Evolutionary conservation across 2,329 filamentous ascomycete species (phyloP), one percentile per base, ranked within the genome.

Genomic region (Colletotrichum destructivum): DNA sequence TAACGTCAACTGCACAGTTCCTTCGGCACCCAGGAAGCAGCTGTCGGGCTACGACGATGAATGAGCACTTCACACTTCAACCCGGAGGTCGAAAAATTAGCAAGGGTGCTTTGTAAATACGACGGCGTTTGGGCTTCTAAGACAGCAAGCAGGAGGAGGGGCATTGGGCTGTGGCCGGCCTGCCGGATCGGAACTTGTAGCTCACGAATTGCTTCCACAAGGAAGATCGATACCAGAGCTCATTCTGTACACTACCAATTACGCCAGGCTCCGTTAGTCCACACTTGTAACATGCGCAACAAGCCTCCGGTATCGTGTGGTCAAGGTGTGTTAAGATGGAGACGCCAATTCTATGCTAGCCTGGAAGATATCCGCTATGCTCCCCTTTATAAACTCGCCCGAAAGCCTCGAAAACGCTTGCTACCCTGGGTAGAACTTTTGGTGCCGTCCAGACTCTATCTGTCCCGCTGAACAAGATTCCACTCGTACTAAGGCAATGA

Each of bases 21-120:
- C 90, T 16, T 76, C 84, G 15, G 88, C 87, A 12, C 88, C 89
- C 61, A 86, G 90, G 78, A 91, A 91, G 84, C 84, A 85, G 74
- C 76, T 92, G 74, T 86, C 82, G 55, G 90, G 89, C 71, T 92
- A 90, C 80, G 90, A 90, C 77, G 90, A 92, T 77, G 85, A 86
- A 73, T 81, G 78, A 78, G 73, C 42, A 38, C 15, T 15, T 51
- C 15, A 12, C 23, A 31, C 15, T 26, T 16, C 40, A 18, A 57
- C 42, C 44, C 18, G 18, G 35, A 51, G 55, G 38, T 47, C 46
- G 52, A 65, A 55, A 38, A 49, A 13, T 9, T 21, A 46, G 44
- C n/a, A 21, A 21, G 31, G 49, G 46, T 46, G 16, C 69, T 59
- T 54, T 77, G 75, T 76, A 77, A 62, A 75, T 77, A 77, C 46